Percentiles rank a stretch among this genome's conserved stretches.
Conservation (phyloP, 352 stramenopile species). For the Saprolegnia diclina region DNA sequence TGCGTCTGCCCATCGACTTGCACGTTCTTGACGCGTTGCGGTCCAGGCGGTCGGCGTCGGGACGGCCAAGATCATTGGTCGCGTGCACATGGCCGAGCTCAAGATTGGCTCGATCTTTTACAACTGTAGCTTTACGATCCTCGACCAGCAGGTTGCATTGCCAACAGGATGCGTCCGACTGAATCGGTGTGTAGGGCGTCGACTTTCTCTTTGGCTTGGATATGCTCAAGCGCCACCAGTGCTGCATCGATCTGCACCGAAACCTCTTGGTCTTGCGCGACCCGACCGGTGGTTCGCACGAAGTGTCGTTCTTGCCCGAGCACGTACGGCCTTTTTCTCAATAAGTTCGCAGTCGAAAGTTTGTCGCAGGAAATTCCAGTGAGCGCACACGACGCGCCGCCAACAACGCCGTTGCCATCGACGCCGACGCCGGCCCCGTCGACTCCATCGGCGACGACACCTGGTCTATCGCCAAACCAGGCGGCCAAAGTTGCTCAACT, state of each 20-base stretch:
- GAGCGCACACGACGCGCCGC: constrained; percentile 38
- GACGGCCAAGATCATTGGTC: constrained; percentile 94
- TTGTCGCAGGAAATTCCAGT: constrained; percentile 65
- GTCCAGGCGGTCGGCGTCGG: constrained; percentile 91
- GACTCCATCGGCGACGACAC: neutral
- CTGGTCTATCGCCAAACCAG: constrained; percentile 29
- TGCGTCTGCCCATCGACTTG: constrained; percentile 47
- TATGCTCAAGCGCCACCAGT: constrained; percentile 97
- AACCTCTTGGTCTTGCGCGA: constrained; percentile 85
- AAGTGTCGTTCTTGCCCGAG: constrained; percentile 83
- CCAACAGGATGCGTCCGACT: neutral
- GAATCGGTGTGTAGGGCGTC: constrained; percentile 65
- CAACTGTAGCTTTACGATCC: constrained; percentile 93
- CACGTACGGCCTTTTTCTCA: constrained; percentile 42
- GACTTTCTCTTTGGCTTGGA: constrained; percentile 98
- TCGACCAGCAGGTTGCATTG: constrained; percentile 74
- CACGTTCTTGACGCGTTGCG: constrained; percentile 17
- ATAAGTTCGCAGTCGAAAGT: constrained; percentile 9
- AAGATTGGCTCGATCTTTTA: constrained; percentile 89
- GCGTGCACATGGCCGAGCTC: constrained; percentile 90
- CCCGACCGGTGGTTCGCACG: constrained; percentile 51
- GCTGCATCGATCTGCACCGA: constrained; percentile 92
- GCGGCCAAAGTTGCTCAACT: constrained; percentile 56
- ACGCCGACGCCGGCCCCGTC: constrained; percentile 13
- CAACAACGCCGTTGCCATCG: constrained; percentile 26